Evolutionary conservation across 352 stramenopile genomes (phyloP).

Genomic region (Blastocystis sp.): DNA sequence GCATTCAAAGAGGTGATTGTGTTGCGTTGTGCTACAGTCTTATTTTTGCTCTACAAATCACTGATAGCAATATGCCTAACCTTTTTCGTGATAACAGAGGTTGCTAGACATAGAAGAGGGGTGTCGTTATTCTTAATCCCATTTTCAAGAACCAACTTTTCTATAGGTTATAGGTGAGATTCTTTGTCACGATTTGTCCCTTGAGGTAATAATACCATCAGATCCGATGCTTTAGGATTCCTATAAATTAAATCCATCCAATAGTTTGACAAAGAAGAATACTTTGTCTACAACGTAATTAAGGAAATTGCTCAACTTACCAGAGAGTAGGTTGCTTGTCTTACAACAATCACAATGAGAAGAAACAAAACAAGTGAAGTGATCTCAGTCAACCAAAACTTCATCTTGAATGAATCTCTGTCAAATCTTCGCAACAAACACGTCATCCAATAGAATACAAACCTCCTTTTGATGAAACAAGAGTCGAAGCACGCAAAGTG

Average conservation of each 20-base stretch:
- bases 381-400: too few species aligned
- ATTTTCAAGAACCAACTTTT: too few species aligned
- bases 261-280: neutral
- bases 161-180: neutral
- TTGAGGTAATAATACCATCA: too few species aligned
- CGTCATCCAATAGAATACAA: slow-evolving; percentile 3
- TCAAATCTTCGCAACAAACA: slow-evolving; percentile 8
- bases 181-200: neutral
- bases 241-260: neutral
- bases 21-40: neutral
- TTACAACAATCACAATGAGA: neutral
- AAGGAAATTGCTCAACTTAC: neutral
- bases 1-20: neutral
- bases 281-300: neutral
- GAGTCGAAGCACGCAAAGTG: neutral
- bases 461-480: neutral
- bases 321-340: neutral
- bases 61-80: neutral
- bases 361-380: neutral
- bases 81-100: neutral
- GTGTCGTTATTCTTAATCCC: too few species aligned
- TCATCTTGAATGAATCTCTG: neutral
- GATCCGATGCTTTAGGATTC: too few species aligned
- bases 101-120: neutral
- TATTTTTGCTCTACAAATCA: neutral